Evolutionary conservation across 2,329 filamentous ascomycete species (phyloP), one percentile per base, ranked within the genome.

Genomic region (Ceratocystis cubensis): DNA sequence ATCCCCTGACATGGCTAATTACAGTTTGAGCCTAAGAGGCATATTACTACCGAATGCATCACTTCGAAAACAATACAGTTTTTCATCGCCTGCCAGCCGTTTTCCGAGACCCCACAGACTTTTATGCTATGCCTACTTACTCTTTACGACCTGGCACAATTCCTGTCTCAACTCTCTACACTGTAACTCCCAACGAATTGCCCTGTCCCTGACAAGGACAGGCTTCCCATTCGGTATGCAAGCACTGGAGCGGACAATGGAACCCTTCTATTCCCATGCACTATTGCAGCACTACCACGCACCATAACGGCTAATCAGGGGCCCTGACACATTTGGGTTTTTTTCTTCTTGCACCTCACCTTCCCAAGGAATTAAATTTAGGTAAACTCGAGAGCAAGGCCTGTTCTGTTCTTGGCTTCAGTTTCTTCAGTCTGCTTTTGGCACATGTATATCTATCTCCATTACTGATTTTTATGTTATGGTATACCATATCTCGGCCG

Each of bases 171-270:
- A 33, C 53, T 33, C 25, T 17, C 53, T 28, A 17, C 53, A 57
- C 53, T 57, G 53, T 17, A 33, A 57, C 53, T 57, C 30, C 53
- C 25, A 28, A 57, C 13, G 25, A 57, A 57, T 57, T 57, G 53
- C 53, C 53, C 25, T 57, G 53, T 57, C 17, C 25, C 53, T 25
- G 22, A 33, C 53, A 57, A 57, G 53, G 53, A 57, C 30, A 57
- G 10, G 25, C 53, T 57, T 57, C 30, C 53, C 13, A 57, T 7
- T 15, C 28, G 8, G 22, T 33, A 57, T 57, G 53, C 53, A 57
- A 57, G 53, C 53, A 33, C 53, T 57, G 53, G 30, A 57, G 53
- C 28, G 30, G 37, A 33, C 28, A 57, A 57, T 57, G 53, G 17
- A 57, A 25, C 48, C 48, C 22, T 20, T 57, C 22, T 57, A 33